Conservation (phyloP, 2,329 filamentous ascomycete genomes). For the Westerdykella ornata region DNA sequence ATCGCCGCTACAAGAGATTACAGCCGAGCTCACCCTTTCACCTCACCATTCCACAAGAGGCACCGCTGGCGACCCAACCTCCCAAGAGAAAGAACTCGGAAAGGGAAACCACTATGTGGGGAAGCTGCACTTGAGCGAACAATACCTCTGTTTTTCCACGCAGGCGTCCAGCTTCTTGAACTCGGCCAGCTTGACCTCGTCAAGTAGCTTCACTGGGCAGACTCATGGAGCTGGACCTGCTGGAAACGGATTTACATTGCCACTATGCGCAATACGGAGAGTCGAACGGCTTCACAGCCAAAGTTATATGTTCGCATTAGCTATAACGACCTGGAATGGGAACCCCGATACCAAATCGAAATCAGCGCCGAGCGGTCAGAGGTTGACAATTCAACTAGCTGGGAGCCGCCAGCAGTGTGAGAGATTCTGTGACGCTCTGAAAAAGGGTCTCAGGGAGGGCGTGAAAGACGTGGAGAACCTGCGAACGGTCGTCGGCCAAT, state of each 20-base stretch:
- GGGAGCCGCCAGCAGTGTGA: constrained; percentile 86
- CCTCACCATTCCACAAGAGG: constrained; percentile 53
- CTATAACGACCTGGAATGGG: constrained; percentile 90
- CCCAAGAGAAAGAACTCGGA: constrained; percentile 60
- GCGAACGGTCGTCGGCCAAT: constrained; percentile 70
- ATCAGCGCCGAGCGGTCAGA: constrained; percentile 57
- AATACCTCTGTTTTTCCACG: constrained; percentile 94
- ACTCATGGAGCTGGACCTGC: constrained; percentile 88
- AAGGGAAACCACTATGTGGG: constrained; percentile 84
- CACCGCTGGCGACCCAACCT: constrained; percentile 27
- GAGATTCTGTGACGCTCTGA: constrained; percentile 91
- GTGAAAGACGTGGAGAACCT: constrained; percentile 84
- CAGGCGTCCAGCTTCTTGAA: constrained; percentile 80
- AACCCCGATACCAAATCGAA: constrained; percentile 42
- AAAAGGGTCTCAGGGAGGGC: constrained; percentile 77
- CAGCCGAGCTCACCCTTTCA: constrained; percentile 84
- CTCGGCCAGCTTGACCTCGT: constrained; percentile 70
- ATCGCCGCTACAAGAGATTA: constrained; percentile 91
- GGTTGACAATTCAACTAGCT: constrained; percentile 84
- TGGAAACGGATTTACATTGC: constrained; percentile 92
- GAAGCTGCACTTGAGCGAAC: constrained; percentile 87
- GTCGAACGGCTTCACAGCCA: constrained; percentile 92
- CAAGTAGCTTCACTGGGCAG: constrained; percentile 81
- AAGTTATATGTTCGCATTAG: constrained; percentile 84
- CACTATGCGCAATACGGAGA: constrained; percentile 80